phyloP scores from a whole-genome alignment of 805 yeast genomes.

The Sugiyamaella smithiae region DNA sequence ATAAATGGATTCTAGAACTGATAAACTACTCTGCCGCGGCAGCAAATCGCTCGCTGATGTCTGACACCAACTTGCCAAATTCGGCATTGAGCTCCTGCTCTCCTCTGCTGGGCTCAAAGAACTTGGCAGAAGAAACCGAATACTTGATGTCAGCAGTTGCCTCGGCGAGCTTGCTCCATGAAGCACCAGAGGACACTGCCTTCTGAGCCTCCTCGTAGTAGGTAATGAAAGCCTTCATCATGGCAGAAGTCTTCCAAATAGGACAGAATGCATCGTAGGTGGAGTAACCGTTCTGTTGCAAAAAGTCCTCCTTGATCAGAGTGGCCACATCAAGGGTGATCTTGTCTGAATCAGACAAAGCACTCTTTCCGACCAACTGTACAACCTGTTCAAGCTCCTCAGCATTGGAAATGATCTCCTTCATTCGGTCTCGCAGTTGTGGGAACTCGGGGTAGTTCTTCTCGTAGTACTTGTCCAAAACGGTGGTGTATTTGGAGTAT shows the following conservation, averaged over 20 bases:
- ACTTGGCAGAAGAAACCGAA: slow-evolving; percentile 89
- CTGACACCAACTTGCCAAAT: slow-evolving; percentile 70
- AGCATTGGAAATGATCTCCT: slow-evolving; percentile 92
- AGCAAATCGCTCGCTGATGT: slow-evolving; percentile 86
- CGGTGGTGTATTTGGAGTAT: slow-evolving; percentile 92
- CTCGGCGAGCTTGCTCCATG: slow-evolving; percentile 90
- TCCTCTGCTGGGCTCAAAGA: slow-evolving; percentile 93
- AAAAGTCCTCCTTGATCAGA: slow-evolving; percentile 93
- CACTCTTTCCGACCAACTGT: slow-evolving; percentile 98
- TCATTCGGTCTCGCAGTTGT: slow-evolving; percentile 80
- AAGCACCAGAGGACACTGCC: slow-evolving; percentile 89
- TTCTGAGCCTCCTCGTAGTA: slow-evolving; percentile 97
- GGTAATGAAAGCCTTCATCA: slow-evolving; percentile 93
- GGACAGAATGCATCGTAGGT: slow-evolving; percentile 99
- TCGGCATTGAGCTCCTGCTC: slow-evolving; percentile 70
- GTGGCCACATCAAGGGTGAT: slow-evolving; percentile 91
- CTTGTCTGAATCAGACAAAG: slow-evolving; percentile 94
- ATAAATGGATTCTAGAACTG: too few species aligned
- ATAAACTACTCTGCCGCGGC: slow-evolving; percentile 83
- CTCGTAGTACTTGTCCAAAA: slow-evolving; percentile 82
- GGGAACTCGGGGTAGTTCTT: slow-evolving; percentile 89
- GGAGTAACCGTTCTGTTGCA: slow-evolving; percentile 99
- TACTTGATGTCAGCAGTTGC: slow-evolving; percentile 90
- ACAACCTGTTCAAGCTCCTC: slow-evolving; percentile 99
- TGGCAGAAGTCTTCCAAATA: slow-evolving; percentile 96